Evolutionary conservation across 2,329 filamentous ascomycete genomes (phyloP).

Genomic region (Neofusicoccum cordaticola): DNA sequence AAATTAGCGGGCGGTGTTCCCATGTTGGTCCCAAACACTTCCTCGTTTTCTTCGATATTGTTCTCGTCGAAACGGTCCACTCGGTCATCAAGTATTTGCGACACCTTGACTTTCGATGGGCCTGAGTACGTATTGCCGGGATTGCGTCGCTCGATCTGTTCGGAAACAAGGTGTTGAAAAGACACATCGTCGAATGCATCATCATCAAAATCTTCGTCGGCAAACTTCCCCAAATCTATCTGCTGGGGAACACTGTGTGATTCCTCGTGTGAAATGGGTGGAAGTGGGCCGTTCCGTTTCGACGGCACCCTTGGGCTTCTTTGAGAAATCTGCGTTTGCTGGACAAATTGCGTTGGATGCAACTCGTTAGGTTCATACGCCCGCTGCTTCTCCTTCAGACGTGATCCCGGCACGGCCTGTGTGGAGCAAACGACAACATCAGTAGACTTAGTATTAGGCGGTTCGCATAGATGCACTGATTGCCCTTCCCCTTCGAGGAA

Average conservation of each 20-base stretch:
- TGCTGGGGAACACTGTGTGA: conserved; percentile 21
- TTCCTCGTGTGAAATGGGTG: not conserved
- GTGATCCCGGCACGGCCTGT: not conserved
- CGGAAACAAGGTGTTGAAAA: no score
- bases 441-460: not conserved
- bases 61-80: conserved; percentile 27
- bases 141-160: no score
- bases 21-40: conserved; percentile 33
- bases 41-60: conserved; percentile 32
- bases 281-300: conserved; percentile 22
- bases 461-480: not conserved
- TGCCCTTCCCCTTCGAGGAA: conserved; percentile 24
- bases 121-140: no score
- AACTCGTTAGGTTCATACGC: not conserved
- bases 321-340: conserved; percentile 30
- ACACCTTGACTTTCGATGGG: not conserved
- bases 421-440: not conserved
- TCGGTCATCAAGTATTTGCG: not conserved
- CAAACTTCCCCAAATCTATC: not conserved
- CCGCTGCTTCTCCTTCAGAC: not conserved
- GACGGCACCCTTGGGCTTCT: conserved; percentile 29
- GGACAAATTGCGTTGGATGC: conserved; percentile 30
- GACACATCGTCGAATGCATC: not conserved
- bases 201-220: conserved; percentile 29
- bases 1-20: conserved; percentile 32